Evolutionary conservation across 2,329 filamentous ascomycete species (phyloP).

Genomic region (Colletotrichum eleusines): DNA sequence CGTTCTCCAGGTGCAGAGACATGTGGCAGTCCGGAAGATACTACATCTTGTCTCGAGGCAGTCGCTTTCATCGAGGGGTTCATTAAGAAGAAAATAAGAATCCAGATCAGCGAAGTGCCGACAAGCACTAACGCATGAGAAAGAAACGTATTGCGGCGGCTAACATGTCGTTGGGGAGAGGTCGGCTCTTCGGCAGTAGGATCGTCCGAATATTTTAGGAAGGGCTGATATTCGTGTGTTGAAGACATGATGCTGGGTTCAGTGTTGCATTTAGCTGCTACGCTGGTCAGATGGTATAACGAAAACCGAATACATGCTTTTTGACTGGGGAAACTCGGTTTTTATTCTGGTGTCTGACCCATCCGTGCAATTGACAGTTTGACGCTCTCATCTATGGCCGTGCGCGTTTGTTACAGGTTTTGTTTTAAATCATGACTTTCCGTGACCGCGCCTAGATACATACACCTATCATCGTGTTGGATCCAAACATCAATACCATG

Average conservation of each 20-base stretch:
- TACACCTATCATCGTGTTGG: constrained; percentile 13
- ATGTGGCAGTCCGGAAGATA: not conserved
- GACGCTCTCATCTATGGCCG: not conserved
- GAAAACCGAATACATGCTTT: rapidly evolving
- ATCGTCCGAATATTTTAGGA: constrained; percentile 42
- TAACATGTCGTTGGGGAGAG: constrained; percentile 9
- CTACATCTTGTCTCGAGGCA: not conserved
- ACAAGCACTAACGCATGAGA: constrained; percentile 42
- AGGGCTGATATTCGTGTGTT: constrained; percentile 42
- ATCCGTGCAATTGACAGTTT: not conserved
- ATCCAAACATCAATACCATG: not conserved
- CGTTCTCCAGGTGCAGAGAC: constrained; percentile 4
- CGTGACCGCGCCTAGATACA: not conserved
- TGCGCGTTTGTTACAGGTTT: constrained; percentile 23
- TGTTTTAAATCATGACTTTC: constrained; percentile 21
- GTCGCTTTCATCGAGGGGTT: constrained; percentile 17
- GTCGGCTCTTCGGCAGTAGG: constrained; percentile 37
- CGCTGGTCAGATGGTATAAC: constrained; percentile 13
- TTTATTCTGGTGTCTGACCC: constrained; percentile 24
- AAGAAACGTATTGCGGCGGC: constrained; percentile 29
- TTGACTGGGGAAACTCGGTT: not conserved
- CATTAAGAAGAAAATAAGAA: constrained; percentile 41
- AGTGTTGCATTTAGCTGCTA: constrained; percentile 20
- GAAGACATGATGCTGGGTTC: constrained; percentile 39
- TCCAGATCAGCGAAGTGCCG: constrained; percentile 45